Conservation (phyloP, 2,329 filamentous ascomycete genomes). For the Neopestalotiopsis sp. region DNA sequence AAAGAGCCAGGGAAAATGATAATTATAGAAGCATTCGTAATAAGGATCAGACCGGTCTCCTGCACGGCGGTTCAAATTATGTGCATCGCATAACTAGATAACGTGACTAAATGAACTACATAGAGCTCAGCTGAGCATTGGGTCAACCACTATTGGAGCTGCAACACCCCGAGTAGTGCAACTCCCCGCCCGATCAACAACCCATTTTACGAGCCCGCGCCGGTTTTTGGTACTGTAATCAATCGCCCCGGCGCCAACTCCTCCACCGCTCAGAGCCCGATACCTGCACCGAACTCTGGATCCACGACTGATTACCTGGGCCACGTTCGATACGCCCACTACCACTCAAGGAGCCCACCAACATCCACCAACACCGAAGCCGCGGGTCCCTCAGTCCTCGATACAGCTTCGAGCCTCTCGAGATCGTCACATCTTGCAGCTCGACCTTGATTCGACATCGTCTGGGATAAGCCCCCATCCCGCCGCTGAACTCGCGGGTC, state of each 20-base stretch:
- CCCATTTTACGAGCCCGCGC: background rate
- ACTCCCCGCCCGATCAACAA: background rate
- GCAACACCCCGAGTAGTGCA: background rate
- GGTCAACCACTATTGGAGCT: background rate
- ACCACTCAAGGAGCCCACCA: slow-evolving; percentile 3
- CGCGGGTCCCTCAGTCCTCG: background rate
- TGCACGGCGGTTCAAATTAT: no score
- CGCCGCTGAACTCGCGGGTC: background rate
- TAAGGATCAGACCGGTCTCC: no score
- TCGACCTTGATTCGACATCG: background rate
- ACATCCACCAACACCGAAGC: background rate
- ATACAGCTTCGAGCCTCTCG: background rate
- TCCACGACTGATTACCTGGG: slow-evolving; percentile 4
- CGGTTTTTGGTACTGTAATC: background rate
- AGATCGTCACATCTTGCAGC: background rate
- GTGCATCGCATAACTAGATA: no score
- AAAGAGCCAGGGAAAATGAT: no score
- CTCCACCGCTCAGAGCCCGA: background rate
- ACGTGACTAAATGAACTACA: no score
- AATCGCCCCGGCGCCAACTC: background rate
- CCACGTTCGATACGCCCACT: slow-evolving; percentile 2
- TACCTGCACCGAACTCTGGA: background rate
- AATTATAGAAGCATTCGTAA: no score
- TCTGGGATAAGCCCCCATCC: background rate
- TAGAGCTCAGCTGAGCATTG: no score